Conservation (phyloP, 441 rosid genomes). For the Bocquillonia castaneifolia region DNA sequence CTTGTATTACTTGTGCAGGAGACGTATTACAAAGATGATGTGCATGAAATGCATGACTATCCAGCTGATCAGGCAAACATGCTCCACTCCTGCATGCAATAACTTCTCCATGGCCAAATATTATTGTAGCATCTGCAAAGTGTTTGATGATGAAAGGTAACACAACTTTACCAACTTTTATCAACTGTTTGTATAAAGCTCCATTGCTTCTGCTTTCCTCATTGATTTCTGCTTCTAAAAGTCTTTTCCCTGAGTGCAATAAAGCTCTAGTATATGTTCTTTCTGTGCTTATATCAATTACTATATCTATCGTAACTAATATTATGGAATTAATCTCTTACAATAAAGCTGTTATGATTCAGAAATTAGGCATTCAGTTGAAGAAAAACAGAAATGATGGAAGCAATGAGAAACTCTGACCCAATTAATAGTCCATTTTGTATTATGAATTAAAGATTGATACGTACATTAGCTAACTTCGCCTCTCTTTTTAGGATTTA, state of each 20-base stretch:
- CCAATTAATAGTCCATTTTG: too few relatives aligned
- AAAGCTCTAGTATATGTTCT: neutral
- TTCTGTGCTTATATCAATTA: neutral
- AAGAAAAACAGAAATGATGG: neutral
- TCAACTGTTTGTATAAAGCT: neutral
- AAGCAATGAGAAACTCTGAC: too few relatives aligned
- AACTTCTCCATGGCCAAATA: constrained; percentile 62
- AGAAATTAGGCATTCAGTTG: neutral
- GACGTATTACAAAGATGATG: constrained; percentile 62
- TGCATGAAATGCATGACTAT: constrained; percentile 75
- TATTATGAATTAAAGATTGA: too few relatives aligned
- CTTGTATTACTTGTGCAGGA: constrained; percentile 36
- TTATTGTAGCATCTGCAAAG: constrained; percentile 71
- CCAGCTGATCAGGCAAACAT: constrained; percentile 51
- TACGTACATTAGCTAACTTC: too few relatives aligned
- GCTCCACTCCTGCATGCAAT: constrained; percentile 51
- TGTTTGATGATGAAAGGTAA: constrained; percentile 70
- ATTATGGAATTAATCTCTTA: neutral
- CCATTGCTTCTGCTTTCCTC: neutral
- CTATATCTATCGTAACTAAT: neutral
- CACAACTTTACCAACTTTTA: constrained; percentile 9
- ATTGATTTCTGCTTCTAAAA: neutral
- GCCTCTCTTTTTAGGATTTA: too few relatives aligned
- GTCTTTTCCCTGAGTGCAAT: neutral
- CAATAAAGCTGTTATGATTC: neutral